These are phyloP conservation scores for Coccomyxa sp. DNA, from an alignment of 139 green algal species.

Conservation along the genomic window DNA sequence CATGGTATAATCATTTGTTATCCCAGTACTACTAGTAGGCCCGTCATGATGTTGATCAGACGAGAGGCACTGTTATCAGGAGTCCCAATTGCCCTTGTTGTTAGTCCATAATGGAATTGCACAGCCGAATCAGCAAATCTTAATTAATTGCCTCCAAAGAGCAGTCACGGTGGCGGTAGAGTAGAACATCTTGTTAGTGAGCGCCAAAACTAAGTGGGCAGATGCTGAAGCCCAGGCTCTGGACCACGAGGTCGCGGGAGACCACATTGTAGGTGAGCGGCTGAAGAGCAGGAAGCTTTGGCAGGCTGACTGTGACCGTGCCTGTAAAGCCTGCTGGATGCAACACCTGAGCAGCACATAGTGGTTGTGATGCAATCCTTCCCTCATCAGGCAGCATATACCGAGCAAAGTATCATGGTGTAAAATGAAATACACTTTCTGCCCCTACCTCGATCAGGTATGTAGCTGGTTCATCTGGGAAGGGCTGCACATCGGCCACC, in stretches of 20 bases:
- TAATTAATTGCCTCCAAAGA: too few species aligned
- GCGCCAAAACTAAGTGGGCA: too few species aligned
- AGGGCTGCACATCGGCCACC: constrained; percentile 8
- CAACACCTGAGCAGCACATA: not conserved
- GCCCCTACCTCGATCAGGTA: constrained; percentile 18
- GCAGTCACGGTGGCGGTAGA: too few species aligned
- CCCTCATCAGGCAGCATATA: not conserved
- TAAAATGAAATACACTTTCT: too few species aligned
- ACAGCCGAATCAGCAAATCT: too few species aligned
- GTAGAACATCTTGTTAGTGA: too few species aligned
- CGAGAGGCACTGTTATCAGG: too few species aligned
- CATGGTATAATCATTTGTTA: too few species aligned
- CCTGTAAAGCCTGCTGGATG: constrained; percentile 10
- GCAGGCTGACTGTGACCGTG: constrained; percentile 11
- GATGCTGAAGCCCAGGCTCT: constrained; percentile 11
- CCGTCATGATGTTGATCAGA: too few species aligned
- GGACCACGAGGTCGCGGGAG: constrained; percentile 3
- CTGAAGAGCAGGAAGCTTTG: not conserved
- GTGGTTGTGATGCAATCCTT: not conserved
- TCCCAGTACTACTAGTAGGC: too few species aligned
- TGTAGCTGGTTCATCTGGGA: constrained; percentile 6
- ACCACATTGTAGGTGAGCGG: constrained; percentile 16
- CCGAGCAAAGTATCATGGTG: not conserved
- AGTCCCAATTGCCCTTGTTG: too few species aligned
- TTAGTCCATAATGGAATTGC: too few species aligned